Base-by-base conservation (phyloP, 2,329 filamentous ascomycete genomes). In the Magnaporthales sp. region DNA sequence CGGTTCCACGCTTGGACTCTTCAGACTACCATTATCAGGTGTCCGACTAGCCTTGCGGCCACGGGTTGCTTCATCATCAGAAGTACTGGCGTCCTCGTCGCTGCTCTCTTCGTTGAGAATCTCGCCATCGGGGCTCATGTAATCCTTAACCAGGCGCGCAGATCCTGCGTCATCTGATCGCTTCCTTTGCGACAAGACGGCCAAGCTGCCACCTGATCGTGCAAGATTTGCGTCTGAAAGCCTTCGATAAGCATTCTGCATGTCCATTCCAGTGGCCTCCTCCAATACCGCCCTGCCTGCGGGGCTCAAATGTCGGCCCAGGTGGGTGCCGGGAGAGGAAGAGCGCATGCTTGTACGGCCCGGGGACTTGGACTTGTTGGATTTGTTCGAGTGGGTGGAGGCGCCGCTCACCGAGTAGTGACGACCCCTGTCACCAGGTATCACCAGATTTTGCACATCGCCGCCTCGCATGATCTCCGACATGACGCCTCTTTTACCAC, bases 161-260 rank as follows among this genome's bases (percentile, higher is more conserved):
- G 77, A 77, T 8, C 79, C 77, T 11, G 74, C 73, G 62, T 81
- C 77, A 19, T 80, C 79, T 6, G 73, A 71, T n/a, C 66, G 67
- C 51, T 78, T 80, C 72, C 88, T 89, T 64, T 85, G 83, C 22
- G 88, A 83, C 26, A 91, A 79, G 64, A 82, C 80, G 7, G 89
- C 83, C 32, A 94, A 77, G 64, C 81, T 85, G 30, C 90, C 88
- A 22, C 86, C 83, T 5, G 88, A 87, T 31, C 83, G 83, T 3
- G 86, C 81, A 60, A 93, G 77, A 64, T 89, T 88, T 11, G 89
- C 89, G 73, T 93, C 89, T 1, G 90, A 92, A 22, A 93, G 78
- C 67, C 86, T 84, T 64, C 88, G 83, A 73, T 93, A 91, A 4
- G 90, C 89, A 69, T 81, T 89, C 67, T 84, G 86, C 76, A 91